These are phyloP conservation scores for Salix koriyanagi DNA, from an alignment of 345 rosid genomes.

Conservation along the genomic window DNA sequence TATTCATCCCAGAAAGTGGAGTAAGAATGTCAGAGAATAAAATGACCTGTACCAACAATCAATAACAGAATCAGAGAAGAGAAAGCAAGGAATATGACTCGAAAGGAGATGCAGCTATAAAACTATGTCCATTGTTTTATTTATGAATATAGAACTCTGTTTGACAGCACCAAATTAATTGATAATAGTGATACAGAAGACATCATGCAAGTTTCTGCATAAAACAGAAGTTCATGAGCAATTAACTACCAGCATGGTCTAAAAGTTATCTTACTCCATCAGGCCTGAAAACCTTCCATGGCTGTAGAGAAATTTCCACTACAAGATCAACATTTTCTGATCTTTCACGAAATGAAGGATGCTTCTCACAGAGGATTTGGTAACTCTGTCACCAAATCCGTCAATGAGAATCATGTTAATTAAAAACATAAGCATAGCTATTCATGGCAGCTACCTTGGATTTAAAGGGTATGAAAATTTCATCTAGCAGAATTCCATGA, in stretches of 20 bases:
- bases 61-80: slow-evolving; percentile 3
- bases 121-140: no score
- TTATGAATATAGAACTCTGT: neutral
- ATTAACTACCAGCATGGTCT: neutral
- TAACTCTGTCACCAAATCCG: slow-evolving; percentile 57
- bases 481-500: no score
- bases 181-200: neutral
- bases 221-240: neutral
- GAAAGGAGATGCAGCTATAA: neutral
- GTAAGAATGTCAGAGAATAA: slow-evolving; percentile 96
- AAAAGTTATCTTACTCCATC: slow-evolving; percentile 63
- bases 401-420: slow-evolving; percentile 9
- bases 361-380: slow-evolving; percentile 74
- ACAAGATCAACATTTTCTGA: slow-evolving; percentile 97
- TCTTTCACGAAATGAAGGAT: slow-evolving; percentile 90
- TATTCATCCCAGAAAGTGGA: slow-evolving; percentile 97
- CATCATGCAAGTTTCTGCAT: neutral
- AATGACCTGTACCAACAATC: slow-evolving; percentile 58
- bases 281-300: slow-evolving; percentile 96
- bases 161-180: neutral
- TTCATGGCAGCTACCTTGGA: no score
- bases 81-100: neutral
- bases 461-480: no score
- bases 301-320: slow-evolving; percentile 90
- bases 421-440: neutral